Evolutionary conservation across 805 yeast species (phyloP), one percentile per base, ranked within the genome.

Genomic region (Blastobotrys muscicola): DNA sequence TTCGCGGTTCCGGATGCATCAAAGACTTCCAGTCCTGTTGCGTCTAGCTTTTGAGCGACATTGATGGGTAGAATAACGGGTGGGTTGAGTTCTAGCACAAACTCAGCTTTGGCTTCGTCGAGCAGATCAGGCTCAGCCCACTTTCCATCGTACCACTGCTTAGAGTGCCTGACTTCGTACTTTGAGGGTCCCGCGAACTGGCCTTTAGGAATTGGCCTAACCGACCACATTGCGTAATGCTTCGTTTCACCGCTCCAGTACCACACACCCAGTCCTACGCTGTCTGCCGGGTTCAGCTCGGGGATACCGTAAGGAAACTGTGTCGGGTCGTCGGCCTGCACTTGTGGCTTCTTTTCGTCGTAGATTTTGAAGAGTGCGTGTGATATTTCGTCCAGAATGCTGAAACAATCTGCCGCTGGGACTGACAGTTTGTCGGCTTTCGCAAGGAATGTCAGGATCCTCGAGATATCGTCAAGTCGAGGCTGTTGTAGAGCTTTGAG

Each of bases 331-430:
- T 30, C 45, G 26, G 26, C 6, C 6, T 4, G 26, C 6, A 20
- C 26, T 20, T 20, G 26, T 6, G 26, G 26, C 6, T 20, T 20
- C 3, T 16, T 32, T 29, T 9, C 33, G 7, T 33, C 23, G 42
- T 45, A 43, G 15, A 45, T 46, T 6, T 46, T 44, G 31, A 39
- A 45, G 3, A 65, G 47, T 1, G 65, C 65, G 31, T 44, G 50
- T 2, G 64, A 43, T 3, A 65, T 40, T 12, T 54, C 50, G 26
- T 60, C 66, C 14, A 65, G 36, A 2, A 58, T 55, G 13, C 54
- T 51, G 45, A 65, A 64, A 36, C 63, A 60, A 48, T 65, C 68
- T 3, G 56, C 57, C 13, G 56, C 51, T 3, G 63, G 26, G n/a
- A 29, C 54, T 4, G 65, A 55, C 33, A 59, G 53, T 12, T 60